Evolutionary conservation across 139 green algal species (phyloP).

Genomic region (Micractinium conductrix): DNA sequence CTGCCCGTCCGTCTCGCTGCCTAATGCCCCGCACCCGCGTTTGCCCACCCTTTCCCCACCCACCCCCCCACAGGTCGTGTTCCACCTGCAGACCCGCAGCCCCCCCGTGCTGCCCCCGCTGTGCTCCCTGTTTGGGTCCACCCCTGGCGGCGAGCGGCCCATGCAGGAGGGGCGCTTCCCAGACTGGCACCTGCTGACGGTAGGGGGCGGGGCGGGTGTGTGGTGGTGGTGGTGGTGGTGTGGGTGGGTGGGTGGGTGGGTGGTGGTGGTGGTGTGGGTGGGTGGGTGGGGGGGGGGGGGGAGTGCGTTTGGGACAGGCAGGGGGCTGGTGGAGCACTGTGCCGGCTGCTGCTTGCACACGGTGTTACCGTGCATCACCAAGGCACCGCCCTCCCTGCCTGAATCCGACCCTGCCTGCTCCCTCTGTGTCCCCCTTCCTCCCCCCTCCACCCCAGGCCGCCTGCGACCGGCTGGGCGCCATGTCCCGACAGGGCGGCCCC

Average conservation of each 20-base stretch:
- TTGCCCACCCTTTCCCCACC: not conserved
- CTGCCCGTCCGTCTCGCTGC: not conserved
- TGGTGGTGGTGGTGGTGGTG: not conserved
- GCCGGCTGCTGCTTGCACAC: no score
- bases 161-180: conserved; percentile 34
- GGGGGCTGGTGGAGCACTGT: no score
- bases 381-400: no score
- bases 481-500: conserved; percentile 11
- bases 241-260: no score
- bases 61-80: conserved; percentile 56
- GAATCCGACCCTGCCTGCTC: not conserved
- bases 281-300: no score
- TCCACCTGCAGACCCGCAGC: conserved; percentile 55
- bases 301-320: no score
- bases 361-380: no score
- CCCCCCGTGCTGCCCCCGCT: conserved; percentile 56
- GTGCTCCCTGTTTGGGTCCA: conserved; percentile 42
- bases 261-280: no score
- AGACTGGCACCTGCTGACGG: conserved; percentile 36
- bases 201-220: not conserved
- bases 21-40: not conserved
- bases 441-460: not conserved
- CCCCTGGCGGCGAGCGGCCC: conserved; percentile 24
- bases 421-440: not conserved
- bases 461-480: not conserved